Base-by-base conservation (phyloP, 352 stramenopile species). In the Globisporangium paroecandrum region DNA sequence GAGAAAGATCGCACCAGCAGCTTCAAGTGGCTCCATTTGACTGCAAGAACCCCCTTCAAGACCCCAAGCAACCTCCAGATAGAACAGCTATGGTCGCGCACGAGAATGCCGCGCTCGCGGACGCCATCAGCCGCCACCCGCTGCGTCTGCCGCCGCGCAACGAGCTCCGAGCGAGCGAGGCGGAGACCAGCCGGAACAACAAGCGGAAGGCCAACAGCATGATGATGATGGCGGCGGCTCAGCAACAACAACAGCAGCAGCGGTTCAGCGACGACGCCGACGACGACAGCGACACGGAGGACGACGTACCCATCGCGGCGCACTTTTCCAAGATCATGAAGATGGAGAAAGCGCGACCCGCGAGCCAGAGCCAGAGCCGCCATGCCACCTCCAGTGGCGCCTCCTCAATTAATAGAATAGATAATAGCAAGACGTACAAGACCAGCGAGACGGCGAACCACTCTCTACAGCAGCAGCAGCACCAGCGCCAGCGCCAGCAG, bases 291-390 rank as follows among this genome's bases (percentile, higher is more conserved):
- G 64, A 69, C 57, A 55, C 64, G 10, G 64, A 69, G 18, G 64
- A 69, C 57, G 64, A 69, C 46, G 46, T 29, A 13, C 64, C 64
- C 1, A 64, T 69, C 32, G 64, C 64, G 5, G 57, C 32, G 22
- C 56, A 64, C 38, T 64, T 69, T 36, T 36, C 34, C 55, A 64
- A 65, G 47, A 61, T 60, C 32, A 59, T 59, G 64, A 69, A 69
- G 46, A 29, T 59, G 36, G 64, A 65, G 46, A 64, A 49, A 38
- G 56, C 56, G 15, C 34, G 64, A 46, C 24, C 29, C 18, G 32
- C 12, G 27, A 58, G 32, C 34, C 29, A 36, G 9, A 15, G 24
- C 27, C 54, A 59, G 27, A 25, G 20, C 15, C 25, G 9, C 27
- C n/a, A 3, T 18, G n/a, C 22, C 13, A 25, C 27, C 13, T 29